Conservation (phyloP, 495 filamentous ascomycete genomes). For the Tuber magnatum region DNA sequence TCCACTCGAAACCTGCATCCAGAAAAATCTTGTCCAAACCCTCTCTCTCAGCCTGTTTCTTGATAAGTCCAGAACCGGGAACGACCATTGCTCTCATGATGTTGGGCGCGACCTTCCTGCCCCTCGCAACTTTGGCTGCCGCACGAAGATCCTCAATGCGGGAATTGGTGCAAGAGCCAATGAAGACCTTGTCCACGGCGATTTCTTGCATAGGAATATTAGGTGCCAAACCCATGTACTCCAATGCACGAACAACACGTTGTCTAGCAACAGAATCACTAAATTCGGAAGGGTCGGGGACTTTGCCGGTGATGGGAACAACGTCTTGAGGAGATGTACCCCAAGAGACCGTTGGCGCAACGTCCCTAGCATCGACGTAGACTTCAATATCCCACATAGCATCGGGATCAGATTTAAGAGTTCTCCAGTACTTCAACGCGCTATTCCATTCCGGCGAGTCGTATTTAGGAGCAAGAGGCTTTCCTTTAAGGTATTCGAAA, state of each 20-base stretch:
- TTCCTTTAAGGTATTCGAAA: constrained; percentile 86
- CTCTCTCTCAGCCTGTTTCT: constrained; percentile 84
- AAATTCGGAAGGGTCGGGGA: constrained; percentile 85
- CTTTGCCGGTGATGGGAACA: constrained; percentile 79
- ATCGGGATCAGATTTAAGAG: constrained; percentile 71
- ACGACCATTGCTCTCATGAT: constrained; percentile 94
- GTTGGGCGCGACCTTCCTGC: constrained; percentile 75
- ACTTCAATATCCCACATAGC: constrained; percentile 83
- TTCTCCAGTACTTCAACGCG: constrained; percentile 81
- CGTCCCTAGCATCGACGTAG: constrained; percentile 82
- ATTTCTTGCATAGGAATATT: constrained; percentile 89
- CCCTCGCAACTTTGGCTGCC: constrained; percentile 75
- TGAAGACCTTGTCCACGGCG: constrained; percentile 88
- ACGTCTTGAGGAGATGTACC: constrained; percentile 96
- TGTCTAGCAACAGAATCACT: constrained; percentile 66
- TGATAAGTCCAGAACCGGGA: constrained; percentile 89
- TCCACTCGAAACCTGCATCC: constrained; percentile 94
- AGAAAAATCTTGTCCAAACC: constrained; percentile 86
- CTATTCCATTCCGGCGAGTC: constrained; percentile 84
- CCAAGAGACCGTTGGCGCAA: constrained; percentile 90
- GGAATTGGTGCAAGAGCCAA: constrained; percentile 95
- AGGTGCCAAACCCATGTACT: constrained; percentile 89
- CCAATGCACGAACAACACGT: constrained; percentile 69
- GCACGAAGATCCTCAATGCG: constrained; percentile 92
- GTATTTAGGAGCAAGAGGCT: constrained; percentile 76